Evolutionary conservation across 257 asterid genomes (phyloP), one percentile per base, ranked within the genome.

Genomic region (Jacaranda copaia): DNA sequence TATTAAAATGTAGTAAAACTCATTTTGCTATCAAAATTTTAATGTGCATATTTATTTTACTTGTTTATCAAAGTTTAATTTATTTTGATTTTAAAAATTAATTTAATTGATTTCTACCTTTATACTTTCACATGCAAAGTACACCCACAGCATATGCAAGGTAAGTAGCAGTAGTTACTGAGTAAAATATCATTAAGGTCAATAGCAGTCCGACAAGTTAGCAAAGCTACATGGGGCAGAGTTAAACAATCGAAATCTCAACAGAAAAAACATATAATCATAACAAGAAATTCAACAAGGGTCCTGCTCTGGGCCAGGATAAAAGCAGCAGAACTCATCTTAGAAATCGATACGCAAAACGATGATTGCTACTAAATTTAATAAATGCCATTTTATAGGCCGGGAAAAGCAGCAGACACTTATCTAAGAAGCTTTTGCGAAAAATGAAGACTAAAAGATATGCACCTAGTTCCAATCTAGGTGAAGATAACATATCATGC

Each of bases 381-480:
- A 45, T 6, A 48, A 49, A 11, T 35, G 45, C 46, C 10, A 5
- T 49, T 32, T 39, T n/a, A 9, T 4, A 19, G 48, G 35, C 52
- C 59, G 51, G 39, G 14, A 40, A 70, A 70, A 61, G 14, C 67
- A 56, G 32, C 19, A 77, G 19, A 25, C 56, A 46, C 67, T 36
- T 53, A 16, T 32, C 67, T 16, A 43, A 60, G 39, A 55, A 9
- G 66, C 2, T 8, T 48, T 11, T 11, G 6, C 10, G 9, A 60
- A 20, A 25, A 19, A 16, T 15, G 48, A 14, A 13, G 38, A 32
- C 57, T 32, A 42, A 3, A 3, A 3, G 16, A 39, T 35, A 19
- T 8, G 48, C 61, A 1, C 3, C n/a, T 8, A 20, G 32, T 19
- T 65, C 8, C 9, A 73, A 63, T 45, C 16, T 46, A 4, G 35